A percentile compares a stretch with the other conserved stretches of the same genome.
These are phyloP conservation scores for Alternaria dauci DNA, from an alignment of 2,329 filamentous ascomycete species.

Conservation along the genomic window DNA sequence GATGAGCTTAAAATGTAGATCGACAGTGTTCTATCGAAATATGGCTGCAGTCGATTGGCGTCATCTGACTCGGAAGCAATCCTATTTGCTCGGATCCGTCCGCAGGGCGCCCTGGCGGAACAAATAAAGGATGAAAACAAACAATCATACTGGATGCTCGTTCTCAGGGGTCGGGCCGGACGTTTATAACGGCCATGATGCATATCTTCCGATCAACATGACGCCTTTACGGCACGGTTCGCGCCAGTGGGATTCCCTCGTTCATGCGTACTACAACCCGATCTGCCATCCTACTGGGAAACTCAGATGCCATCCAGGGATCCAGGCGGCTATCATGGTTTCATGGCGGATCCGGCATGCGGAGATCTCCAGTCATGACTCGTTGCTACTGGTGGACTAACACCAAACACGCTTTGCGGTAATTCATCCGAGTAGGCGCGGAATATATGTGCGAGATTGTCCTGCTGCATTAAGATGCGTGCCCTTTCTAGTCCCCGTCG, in stretches of 20 bases:
- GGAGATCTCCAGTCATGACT: constrained; percentile 14
- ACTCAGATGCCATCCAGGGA: not conserved
- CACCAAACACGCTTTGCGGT: constrained; percentile 1
- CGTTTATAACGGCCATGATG: not conserved
- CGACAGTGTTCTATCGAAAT: not conserved
- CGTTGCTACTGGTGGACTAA: constrained; percentile 10
- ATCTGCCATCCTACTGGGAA: not conserved
- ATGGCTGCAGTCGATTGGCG: not conserved
- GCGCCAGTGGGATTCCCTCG: not conserved
- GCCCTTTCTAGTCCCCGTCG: constrained; percentile 30
- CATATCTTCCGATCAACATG: not conserved
- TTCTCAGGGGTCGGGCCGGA: not conserved
- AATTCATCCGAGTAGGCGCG: constrained; percentile 15
- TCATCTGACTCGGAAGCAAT: not conserved
- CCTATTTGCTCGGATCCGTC: not conserved
- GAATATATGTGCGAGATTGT: constrained; percentile 25
- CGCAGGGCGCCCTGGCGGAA: constrained; percentile 3
- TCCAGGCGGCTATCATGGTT: not conserved
- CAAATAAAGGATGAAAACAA: not conserved
- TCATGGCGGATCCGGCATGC: not conserved
- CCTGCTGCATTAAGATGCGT: constrained; percentile 32
- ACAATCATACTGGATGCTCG: not conserved
- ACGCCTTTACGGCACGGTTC: not conserved
- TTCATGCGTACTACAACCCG: not conserved
- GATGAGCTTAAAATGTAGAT: not conserved